phyloP scores from a whole-genome alignment of 2,329 filamentous ascomycete genomes.

The Rhynchosporium graminicola region DNA sequence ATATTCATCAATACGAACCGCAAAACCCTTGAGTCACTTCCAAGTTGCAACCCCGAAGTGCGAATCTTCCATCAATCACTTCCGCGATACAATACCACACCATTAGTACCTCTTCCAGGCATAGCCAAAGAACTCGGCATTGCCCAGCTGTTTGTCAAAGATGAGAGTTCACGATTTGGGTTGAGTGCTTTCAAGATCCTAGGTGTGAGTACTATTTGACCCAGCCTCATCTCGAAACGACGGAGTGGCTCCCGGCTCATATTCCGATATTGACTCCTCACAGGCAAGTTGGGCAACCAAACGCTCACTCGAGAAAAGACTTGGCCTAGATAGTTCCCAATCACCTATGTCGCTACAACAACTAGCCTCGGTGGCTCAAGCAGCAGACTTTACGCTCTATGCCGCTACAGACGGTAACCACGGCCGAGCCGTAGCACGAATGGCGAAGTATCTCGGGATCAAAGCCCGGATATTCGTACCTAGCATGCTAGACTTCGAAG shows the following conservation, averaged over 20 bases:
- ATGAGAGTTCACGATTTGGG: slow-evolving; percentile 68
- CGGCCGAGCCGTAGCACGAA: slow-evolving; percentile 70
- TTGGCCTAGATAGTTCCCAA: background rate
- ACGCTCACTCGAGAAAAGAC: slow-evolving; percentile 7
- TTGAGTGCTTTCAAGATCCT: slow-evolving; percentile 80
- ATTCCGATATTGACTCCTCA: background rate
- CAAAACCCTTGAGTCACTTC: background rate
- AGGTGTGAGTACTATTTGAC: slow-evolving; percentile 63
- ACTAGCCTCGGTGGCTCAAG: slow-evolving; percentile 32
- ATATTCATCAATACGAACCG: slow-evolving; percentile 17
- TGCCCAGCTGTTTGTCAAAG: slow-evolving; percentile 63
- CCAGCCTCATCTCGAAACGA: slow-evolving; percentile 48
- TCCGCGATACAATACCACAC: slow-evolving; percentile 23
- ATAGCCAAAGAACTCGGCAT: slow-evolving; percentile 61
- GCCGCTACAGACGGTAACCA: slow-evolving; percentile 77
- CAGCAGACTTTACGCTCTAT: slow-evolving; percentile 48
- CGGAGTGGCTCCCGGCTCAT: slow-evolving; percentile 42
- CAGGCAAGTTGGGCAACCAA: slow-evolving; percentile 11
- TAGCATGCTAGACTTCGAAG: slow-evolving; percentile 53
- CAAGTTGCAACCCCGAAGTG: slow-evolving; percentile 1
- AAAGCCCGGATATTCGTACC: slow-evolving; percentile 64
- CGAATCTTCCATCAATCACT: slow-evolving; percentile 25
- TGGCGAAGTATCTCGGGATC: slow-evolving; percentile 62
- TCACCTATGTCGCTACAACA: slow-evolving; percentile 3
- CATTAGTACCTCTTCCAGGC: slow-evolving; percentile 47